These are phyloP conservation scores for Aurantiochytrium sp. DNA, from an alignment of 108 stramenopile species.

Conservation along the genomic window DNA sequence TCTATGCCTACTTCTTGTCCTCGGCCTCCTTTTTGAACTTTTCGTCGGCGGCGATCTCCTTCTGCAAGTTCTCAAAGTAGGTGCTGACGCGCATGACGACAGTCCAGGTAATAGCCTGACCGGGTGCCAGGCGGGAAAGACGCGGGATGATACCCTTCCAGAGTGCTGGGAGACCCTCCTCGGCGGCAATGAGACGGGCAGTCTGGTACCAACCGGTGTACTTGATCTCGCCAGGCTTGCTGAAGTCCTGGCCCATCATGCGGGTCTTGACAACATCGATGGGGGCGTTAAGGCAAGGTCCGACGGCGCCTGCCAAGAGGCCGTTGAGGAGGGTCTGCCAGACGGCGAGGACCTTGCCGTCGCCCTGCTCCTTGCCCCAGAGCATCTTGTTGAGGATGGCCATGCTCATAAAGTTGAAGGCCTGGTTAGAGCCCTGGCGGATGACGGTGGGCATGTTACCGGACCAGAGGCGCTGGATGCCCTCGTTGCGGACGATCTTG, in stretches of 20 bases:
- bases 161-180: conserved; percentile 80
- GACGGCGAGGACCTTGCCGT: conserved; percentile 50
- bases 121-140: conserved; percentile 86
- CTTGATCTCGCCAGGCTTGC: conserved; percentile 46
- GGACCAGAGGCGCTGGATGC: conserved; percentile 58
- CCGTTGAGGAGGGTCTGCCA: conserved; percentile 85
- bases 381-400: conserved; percentile 62
- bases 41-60: not conserved
- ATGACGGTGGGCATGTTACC: conserved; percentile 82
- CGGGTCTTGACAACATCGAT: conserved; percentile 91
- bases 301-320: conserved; percentile 83
- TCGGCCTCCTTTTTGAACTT: not conserved
- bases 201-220: conserved; percentile 75
- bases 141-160: conserved; percentile 95
- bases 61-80: conserved; percentile 13
- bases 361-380: conserved; percentile 19
- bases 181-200: conserved; percentile 68
- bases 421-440: conserved; percentile 96
- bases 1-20: not conserved
- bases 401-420: conserved; percentile 90
- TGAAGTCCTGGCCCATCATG: conserved; percentile 74
- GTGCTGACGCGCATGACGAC: conserved; percentile 16
- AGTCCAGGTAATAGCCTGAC: conserved; percentile 90
- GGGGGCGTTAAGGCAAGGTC: conserved; percentile 86
- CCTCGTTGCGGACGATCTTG: conserved; percentile 79